Base-by-base conservation (phyloP, 495 filamentous ascomycete genomes). In the Neurospora sp. region DNA sequence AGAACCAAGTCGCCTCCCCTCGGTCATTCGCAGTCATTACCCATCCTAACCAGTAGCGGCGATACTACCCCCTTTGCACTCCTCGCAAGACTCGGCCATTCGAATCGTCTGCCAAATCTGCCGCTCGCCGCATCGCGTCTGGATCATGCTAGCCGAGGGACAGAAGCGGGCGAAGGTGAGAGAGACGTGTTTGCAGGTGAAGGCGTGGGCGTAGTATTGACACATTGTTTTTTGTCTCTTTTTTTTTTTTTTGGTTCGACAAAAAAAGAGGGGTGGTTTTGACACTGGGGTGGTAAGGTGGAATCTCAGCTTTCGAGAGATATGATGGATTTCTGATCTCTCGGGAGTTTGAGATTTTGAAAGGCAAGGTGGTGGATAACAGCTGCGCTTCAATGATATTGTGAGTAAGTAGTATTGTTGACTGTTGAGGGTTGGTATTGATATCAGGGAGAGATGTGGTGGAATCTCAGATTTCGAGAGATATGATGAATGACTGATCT, bases 191-290 rank as follows among this genome's bases (percentile, higher is more conserved):
- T 74, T 76, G 75, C 78, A 81, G 47, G 72, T 44, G 72, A 76
- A 77, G 22, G 68, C 61, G 72, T 80, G 77, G 72, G 78, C 78
- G 75, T 81, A 80, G 73, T 81, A 81, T 20, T 75, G 71, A 61
- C 80, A 81, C 80, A 81, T 81, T 75, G 73, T n/a, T 5, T 40
- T 65, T 37, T 68, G 2, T 2, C 22, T 27, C 27, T 27, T 27
- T 27, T 27, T 27, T 27, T 27, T 27, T 27, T 27, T 31, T 31
- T 31, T 31, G 3, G 27, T 31, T 31, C 27, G 27, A 31, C 27
- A 3, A 2, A 31, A 31, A 31, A 31, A 31, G 27, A 31, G 27
- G 27, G 27, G 27, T 31, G 27, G 3, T 31, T 31, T 31, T 31
- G 27, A 31, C 27, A 22, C 22, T 22, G 22, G 22, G 22, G 22